phyloP scores from a whole-genome alignment of 768 basidiomycete genomes.

The Mycena galericulata region DNA sequence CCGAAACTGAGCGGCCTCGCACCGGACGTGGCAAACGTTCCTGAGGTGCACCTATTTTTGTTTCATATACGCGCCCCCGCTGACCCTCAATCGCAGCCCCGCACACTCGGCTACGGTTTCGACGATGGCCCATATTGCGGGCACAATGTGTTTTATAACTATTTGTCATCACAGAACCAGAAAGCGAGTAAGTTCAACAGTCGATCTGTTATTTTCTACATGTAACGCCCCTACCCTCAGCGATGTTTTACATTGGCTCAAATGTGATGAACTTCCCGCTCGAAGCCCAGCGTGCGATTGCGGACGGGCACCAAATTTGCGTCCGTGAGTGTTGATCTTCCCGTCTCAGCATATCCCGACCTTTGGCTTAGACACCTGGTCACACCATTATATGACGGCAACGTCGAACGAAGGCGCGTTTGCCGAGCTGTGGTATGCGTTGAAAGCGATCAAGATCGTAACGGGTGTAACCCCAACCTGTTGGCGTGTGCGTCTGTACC shows the following conservation, averaged over 20 bases:
- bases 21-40: no score
- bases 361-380: slow-evolving; percentile 62
- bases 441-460: slow-evolving; percentile 66
- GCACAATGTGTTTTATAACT: slow-evolving; percentile 74
- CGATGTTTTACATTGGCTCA: slow-evolving; percentile 73
- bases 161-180: slow-evolving; percentile 62
- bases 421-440: slow-evolving; percentile 83
- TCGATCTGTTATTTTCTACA: not conserved
- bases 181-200: slow-evolving; percentile 71
- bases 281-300: slow-evolving; percentile 64
- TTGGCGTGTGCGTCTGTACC: slow-evolving; percentile 60
- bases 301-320: slow-evolving; percentile 71
- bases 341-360: not conserved
- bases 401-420: slow-evolving; percentile 74
- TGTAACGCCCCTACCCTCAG: slow-evolving; percentile 40
- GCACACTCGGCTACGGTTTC: slow-evolving; percentile 69
- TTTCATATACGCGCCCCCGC: no score
- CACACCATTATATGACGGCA: slow-evolving; percentile 69
- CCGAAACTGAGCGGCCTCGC: no score
- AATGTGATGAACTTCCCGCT: slow-evolving; percentile 68
- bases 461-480: slow-evolving; percentile 69
- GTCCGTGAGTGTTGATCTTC: slow-evolving; percentile 59
- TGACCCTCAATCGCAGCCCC: slow-evolving; percentile 50
- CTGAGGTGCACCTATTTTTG: no score
- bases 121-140: slow-evolving; percentile 77